Base-by-base conservation (phyloP, 345 rosid genomes). In the Salix suchowensis region DNA sequence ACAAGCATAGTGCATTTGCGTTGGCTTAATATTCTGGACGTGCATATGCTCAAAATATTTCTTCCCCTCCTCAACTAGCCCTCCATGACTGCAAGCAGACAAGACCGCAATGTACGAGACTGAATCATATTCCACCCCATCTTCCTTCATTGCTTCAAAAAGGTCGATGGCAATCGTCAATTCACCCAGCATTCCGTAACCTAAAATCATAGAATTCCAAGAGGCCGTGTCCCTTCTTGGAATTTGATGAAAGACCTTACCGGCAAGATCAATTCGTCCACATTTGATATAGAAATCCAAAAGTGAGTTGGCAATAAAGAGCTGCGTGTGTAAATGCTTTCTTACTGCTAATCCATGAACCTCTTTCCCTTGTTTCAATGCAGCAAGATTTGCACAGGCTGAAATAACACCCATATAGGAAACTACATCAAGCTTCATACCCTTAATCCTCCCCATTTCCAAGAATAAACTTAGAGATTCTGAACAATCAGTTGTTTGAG, bases 371-470 rank as follows among this genome's bases (percentile, higher is more conserved):
- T 80, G 84, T 79, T 85, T 83, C 37, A 61, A 69, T 24, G 86
- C 87, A 9, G 87, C 78, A 55, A 85, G 77, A 79, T 85, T 86
- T 62, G 86, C 86, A 76, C 89, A 88, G 61, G 97, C 94, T 68
- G 91, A 83, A 64, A 88, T 84, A 74, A 70, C 75, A 18, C 92
- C 90, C 24, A 88, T 79, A 37, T 85, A 91, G 65, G 97, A 86
- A 48, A 90, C 86, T 0, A 85, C 77, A 74, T 90, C 92, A 70
- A 84, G 91, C 67, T 86, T 78, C 78, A 88, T 84, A 50, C 88
- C 87, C 67, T 72, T 65, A 28, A 9, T 67, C 48, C 77, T 69
- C 48, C 78, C 80, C 94, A 91, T 90, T 74, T 90, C 88, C 8
- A 71, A 74, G 81, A 91, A 90, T 28, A 91, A 64, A 39, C 74